Evolutionary conservation across 345 rosid genomes (phyloP).

Genomic region (Eutrema heterophyllum): DNA sequence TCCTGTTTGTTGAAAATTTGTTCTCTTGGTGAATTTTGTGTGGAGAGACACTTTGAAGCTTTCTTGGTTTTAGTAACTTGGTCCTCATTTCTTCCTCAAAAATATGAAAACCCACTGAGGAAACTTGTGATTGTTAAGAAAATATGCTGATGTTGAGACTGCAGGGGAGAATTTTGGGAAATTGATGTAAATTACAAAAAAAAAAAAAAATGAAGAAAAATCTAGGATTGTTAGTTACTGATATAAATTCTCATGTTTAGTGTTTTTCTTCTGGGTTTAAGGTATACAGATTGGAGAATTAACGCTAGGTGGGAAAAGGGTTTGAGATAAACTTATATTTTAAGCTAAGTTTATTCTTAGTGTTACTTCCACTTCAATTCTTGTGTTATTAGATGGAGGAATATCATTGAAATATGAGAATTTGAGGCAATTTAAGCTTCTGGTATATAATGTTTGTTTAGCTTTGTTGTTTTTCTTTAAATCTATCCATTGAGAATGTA

Average conservation of each 20-base stretch:
- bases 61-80: background rate
- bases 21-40: background rate
- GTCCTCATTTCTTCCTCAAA: background rate
- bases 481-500: background rate
- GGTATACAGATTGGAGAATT: background rate
- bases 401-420: background rate
- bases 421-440: background rate
- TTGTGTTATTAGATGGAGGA: background rate
- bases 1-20: background rate
- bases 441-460: background rate
- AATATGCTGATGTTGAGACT: background rate
- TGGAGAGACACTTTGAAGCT: background rate
- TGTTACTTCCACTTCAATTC: background rate
- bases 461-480: background rate
- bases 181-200: background rate
- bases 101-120: background rate
- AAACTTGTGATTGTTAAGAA: background rate
- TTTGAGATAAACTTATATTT: background rate
- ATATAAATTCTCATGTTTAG: constrained; percentile 7
- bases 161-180: background rate
- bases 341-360: background rate
- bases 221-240: background rate
- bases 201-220: background rate
- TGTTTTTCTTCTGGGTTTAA: background rate
- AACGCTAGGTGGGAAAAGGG: background rate